phyloP scores from a whole-genome alignment of 1,284 basidiomycete genomes.

The Ustilago loliicola region DNA sequence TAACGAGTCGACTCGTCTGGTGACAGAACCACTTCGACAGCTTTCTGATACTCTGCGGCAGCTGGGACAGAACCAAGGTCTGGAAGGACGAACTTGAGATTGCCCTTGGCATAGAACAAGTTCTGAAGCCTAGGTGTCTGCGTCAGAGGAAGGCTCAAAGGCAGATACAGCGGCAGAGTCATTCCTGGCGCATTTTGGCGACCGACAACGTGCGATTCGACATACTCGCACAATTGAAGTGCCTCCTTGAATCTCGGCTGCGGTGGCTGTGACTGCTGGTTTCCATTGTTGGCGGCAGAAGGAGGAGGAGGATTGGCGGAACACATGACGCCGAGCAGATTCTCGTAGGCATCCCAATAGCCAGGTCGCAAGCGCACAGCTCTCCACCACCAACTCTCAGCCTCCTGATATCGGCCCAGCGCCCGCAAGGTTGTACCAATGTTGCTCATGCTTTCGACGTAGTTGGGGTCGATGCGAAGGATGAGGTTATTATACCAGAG shows the following conservation, averaged over 20 bases:
- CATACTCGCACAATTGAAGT: constrained; percentile 71
- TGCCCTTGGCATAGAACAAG: constrained; percentile 73
- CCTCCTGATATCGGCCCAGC: constrained; percentile 71
- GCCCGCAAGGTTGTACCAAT: constrained; percentile 74
- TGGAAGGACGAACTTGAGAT: constrained; percentile 70
- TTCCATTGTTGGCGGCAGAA: background rate
- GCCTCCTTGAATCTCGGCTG: constrained; percentile 70
- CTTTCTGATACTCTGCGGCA: constrained; percentile 71
- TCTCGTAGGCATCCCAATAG: constrained; percentile 73
- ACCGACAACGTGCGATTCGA: constrained; percentile 59
- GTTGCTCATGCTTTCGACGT: constrained; percentile 72
- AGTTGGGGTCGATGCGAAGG: constrained; percentile 70
- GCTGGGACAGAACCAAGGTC: constrained; percentile 55
- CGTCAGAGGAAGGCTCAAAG: constrained; percentile 63
- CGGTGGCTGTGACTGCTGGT: constrained; percentile 9
- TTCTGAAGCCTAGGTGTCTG: constrained; percentile 73
- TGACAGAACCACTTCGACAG: constrained; percentile 66
- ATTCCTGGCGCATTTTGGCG: constrained; percentile 18
- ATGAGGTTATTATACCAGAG: constrained; percentile 71
- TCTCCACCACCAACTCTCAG: constrained; percentile 73
- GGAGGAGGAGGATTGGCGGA: constrained; percentile 41
- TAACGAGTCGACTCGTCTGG: constrained; percentile 40
- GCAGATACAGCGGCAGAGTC: constrained; percentile 45
- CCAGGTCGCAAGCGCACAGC: constrained; percentile 72
- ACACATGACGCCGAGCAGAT: constrained; percentile 72